Conservation (phyloP, 108 stramenopile species). For the Discostella pseudostelligera region DNA sequence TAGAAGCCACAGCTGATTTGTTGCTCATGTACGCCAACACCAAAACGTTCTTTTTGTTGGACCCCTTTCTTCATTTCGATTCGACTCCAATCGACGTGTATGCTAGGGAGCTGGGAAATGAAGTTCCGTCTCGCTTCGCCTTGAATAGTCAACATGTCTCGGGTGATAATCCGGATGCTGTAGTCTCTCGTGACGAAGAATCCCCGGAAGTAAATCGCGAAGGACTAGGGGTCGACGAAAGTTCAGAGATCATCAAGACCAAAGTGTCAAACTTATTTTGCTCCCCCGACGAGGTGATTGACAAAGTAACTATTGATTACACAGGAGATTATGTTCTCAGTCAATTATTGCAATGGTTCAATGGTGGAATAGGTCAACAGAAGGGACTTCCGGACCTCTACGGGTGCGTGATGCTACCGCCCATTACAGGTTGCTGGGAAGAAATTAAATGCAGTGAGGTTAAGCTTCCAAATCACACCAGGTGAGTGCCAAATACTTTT, state of each 20-base stretch:
- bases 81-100: constrained; percentile 87
- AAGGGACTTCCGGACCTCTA: constrained; percentile 72
- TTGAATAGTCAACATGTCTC: constrained; percentile 5
- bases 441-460: constrained; percentile 29
- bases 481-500: background rate
- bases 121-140: constrained; percentile 58
- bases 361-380: constrained; percentile 83
- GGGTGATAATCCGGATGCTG: background rate
- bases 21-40: constrained; percentile 81
- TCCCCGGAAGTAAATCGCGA: background rate
- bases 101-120: constrained; percentile 84
- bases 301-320: constrained; percentile 72
- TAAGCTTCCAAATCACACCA: constrained; percentile 31
- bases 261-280: constrained; percentile 40
- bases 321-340: constrained; percentile 82
- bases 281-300: constrained; percentile 77
- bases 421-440: constrained; percentile 52
- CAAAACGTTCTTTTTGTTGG: constrained; percentile 70
- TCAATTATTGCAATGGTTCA: constrained; percentile 85
- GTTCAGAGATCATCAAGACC: background rate
- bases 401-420: constrained; percentile 72
- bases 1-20: constrained; percentile 83
- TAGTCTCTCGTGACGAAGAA: background rate
- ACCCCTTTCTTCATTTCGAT: constrained; percentile 65
- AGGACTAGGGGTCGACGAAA: constrained; percentile 5